These are phyloP conservation scores for Sugiyamaella pinicola DNA, from an alignment of 1,139 yeast species.

Conservation along the genomic window DNA sequence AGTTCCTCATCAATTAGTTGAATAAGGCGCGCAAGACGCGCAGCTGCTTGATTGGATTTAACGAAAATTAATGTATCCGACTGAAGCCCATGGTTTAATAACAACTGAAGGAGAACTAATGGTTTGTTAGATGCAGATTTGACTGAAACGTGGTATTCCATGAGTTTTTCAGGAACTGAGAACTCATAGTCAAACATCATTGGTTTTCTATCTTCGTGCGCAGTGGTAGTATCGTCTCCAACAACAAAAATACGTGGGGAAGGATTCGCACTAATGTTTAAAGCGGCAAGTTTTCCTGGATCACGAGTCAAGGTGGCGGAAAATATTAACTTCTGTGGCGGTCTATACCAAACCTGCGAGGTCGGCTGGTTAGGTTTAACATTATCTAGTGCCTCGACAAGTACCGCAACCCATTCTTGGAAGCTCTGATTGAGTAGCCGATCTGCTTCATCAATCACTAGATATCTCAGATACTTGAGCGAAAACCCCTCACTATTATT, in stretches of 20 bases:
- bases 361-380: slow-evolving; percentile 23
- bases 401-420: slow-evolving; percentile 85
- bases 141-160: slow-evolving; percentile 38
- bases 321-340: slow-evolving; percentile 66
- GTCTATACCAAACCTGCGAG: slow-evolving; percentile 36
- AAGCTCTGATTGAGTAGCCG: slow-evolving; percentile 84
- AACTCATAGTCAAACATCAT: slow-evolving; percentile 56
- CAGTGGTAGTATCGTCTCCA: slow-evolving; percentile 39
- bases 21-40: slow-evolving; percentile 68
- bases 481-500: slow-evolving; percentile 39
- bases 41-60: slow-evolving; percentile 83
- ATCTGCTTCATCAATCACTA: slow-evolving; percentile 95
- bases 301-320: slow-evolving; percentile 95
- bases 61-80: slow-evolving; percentile 63
- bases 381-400: slow-evolving; percentile 54
- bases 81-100: slow-evolving; percentile 42
- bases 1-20: slow-evolving; percentile 47
- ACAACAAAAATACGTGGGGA: slow-evolving; percentile 74
- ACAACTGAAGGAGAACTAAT: slow-evolving; percentile 60
- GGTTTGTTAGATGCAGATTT: slow-evolving; percentile 60
- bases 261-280: slow-evolving; percentile 64
- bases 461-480: slow-evolving; percentile 58
- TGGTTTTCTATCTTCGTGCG: slow-evolving; percentile 31
- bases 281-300: slow-evolving; percentile 76
- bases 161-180: slow-evolving; percentile 44